Evolutionary conservation across 1,284 basidiomycete species (phyloP).

Genomic region (Cryptococcus hybrid): DNA sequence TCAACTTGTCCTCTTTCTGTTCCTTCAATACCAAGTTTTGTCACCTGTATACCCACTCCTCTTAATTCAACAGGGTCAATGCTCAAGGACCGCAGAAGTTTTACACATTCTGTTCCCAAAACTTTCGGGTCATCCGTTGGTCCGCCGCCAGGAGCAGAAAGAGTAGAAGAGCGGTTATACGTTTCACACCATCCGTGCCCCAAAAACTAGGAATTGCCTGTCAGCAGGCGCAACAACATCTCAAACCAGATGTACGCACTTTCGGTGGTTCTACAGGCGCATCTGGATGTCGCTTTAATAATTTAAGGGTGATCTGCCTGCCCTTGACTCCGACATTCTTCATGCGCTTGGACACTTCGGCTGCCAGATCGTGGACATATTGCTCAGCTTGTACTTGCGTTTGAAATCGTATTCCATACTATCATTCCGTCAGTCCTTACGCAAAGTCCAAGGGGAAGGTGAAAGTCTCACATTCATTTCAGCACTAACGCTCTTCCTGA

Average conservation of each 20-base stretch:
- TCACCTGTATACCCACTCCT: constrained; percentile 91
- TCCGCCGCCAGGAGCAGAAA: constrained; percentile 58
- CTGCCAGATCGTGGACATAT: constrained; percentile 71
- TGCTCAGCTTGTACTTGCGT: constrained; percentile 72
- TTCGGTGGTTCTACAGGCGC: constrained; percentile 93
- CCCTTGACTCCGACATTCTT: constrained; percentile 67
- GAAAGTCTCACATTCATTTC: constrained; percentile 77
- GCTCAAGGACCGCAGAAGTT: constrained; percentile 66
- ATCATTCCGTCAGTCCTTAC: background rate
- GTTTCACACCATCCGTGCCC: constrained; percentile 87
- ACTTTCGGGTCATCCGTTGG: constrained; percentile 69
- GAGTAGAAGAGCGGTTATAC: constrained; percentile 68
- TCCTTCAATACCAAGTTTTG: constrained; percentile 65
- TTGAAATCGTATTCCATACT: constrained; percentile 96
- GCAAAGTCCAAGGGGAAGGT: background rate
- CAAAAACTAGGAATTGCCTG: constrained; percentile 63
- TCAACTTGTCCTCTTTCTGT: constrained; percentile 9
- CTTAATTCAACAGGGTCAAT: constrained; percentile 83
- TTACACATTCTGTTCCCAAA: constrained; percentile 77
- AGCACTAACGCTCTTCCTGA: constrained; percentile 80
- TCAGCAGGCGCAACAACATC: background rate
- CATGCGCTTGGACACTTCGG: constrained; percentile 71
- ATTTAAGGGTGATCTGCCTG: constrained; percentile 72
- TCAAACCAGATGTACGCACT: constrained; percentile 51
- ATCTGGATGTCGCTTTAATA: constrained; percentile 81